Evolutionary conservation across 2,329 filamentous ascomycete species (phyloP).

Genomic region (Mycosphaerelloides madeirae): DNA sequence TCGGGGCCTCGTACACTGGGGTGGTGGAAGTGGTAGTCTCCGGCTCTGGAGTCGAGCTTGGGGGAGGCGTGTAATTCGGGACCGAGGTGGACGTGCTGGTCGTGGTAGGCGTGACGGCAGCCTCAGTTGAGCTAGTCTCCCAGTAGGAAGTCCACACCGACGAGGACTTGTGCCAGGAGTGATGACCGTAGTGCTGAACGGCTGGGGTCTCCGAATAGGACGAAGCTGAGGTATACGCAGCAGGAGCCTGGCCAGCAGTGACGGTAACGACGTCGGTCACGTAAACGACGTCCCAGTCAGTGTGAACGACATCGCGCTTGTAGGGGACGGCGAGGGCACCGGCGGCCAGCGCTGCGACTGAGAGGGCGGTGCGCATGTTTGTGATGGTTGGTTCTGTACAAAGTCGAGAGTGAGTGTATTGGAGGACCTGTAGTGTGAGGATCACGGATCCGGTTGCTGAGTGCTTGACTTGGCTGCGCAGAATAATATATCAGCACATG

Average conservation of each 20-base stretch:
- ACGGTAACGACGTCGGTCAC: slow-evolving; percentile 34
- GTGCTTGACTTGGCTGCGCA: slow-evolving; percentile 7
- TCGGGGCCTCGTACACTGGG: slow-evolving; percentile 9
- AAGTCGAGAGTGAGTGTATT: slow-evolving; percentile 14
- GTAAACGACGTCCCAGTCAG: slow-evolving; percentile 28
- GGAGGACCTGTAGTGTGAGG: slow-evolving; percentile 8
- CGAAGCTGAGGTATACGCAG: slow-evolving; percentile 7
- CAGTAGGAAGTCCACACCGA: slow-evolving; percentile 4
- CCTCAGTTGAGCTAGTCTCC: neutral
- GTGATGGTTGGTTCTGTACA: slow-evolving; percentile 9
- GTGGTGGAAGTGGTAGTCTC: slow-evolving; percentile 1
- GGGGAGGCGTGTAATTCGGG: neutral
- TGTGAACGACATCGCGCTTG: slow-evolving; percentile 26
- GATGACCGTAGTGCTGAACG: slow-evolving; percentile 22
- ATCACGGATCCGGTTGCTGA: slow-evolving; percentile 18
- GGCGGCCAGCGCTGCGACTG: slow-evolving; percentile 34
- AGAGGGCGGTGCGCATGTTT: slow-evolving; percentile 35
- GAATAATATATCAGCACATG: slow-evolving; percentile 12
- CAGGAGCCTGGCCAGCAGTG: slow-evolving; percentile 23
- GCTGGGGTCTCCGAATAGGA: neutral
- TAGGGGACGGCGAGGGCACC: slow-evolving; percentile 34
- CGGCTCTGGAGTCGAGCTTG: neutral
- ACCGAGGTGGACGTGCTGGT: neutral
- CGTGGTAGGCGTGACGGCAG: neutral
- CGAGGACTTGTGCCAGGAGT: slow-evolving; percentile 6